Percentiles rank a stretch among this genome's conserved stretches.
These are phyloP conservation scores for Trametes polyzona DNA, from an alignment of 1,284 basidiomycete species.

Conservation along the genomic window DNA sequence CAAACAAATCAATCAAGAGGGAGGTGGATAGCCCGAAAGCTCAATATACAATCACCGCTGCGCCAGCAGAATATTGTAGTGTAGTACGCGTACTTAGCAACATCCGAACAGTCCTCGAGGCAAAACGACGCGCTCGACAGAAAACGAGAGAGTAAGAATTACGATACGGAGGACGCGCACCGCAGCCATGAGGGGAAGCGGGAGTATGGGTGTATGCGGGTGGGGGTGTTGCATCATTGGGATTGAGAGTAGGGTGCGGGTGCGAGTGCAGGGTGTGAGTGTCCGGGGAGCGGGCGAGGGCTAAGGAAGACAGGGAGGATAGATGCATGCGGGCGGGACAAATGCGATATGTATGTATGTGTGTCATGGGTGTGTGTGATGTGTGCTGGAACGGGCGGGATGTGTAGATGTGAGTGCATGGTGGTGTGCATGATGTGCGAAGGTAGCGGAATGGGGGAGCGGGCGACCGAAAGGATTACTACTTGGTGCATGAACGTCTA, in stretches of 20 bases:
- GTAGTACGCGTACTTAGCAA: neutral
- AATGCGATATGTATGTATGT: neutral
- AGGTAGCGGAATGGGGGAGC: neutral
- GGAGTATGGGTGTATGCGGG: neutral
- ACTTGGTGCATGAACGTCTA: conserved; percentile 5
- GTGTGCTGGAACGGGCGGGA: neutral
- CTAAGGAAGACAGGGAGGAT: neutral
- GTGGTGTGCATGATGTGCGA: neutral
- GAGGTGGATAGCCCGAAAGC: neutral
- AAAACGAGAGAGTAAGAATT: neutral
- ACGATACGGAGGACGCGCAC: neutral
- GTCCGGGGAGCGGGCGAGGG: neutral
- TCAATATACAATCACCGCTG: neutral
- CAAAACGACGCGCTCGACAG: neutral
- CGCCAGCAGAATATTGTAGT: neutral
- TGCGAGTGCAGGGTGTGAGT: neutral
- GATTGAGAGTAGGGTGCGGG: neutral
- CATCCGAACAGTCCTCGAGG: conserved; percentile 5
- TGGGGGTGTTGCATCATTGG: neutral
- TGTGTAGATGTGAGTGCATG: neutral
- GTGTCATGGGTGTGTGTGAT: neutral
- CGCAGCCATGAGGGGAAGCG: neutral
- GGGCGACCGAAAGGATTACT: neutral
- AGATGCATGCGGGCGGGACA: conserved; percentile 1
- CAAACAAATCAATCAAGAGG: too few relatives aligned